Conservation (phyloP, 1,139 yeast genomes). For the Debaryomycetaceae sp. region DNA sequence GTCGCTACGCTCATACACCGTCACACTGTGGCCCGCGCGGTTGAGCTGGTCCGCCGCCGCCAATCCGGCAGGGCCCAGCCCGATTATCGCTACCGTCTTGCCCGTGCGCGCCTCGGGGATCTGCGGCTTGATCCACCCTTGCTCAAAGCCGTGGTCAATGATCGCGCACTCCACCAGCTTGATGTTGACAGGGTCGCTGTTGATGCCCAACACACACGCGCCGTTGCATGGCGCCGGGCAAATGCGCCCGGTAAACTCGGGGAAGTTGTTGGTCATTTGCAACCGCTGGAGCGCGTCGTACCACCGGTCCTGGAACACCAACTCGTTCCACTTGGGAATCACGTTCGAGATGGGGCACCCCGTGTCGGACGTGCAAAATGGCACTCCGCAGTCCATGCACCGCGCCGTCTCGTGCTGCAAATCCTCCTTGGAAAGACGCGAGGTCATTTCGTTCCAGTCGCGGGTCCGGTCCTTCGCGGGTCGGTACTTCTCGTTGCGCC, state of each 20-base stretch:
- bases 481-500: constrained; percentile 83
- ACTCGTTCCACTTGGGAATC: constrained; percentile 96
- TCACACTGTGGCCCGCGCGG: constrained; percentile 87
- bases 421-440: constrained; percentile 75
- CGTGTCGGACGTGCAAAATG: constrained; percentile 95
- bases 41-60: constrained; percentile 96
- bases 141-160: constrained; percentile 90
- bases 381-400: constrained; percentile 99
- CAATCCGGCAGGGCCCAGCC: constrained; percentile 96
- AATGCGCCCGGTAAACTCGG: constrained; percentile 95
- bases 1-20: constrained; percentile 88
- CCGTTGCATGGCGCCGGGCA: constrained; percentile 99
- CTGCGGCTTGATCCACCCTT: constrained; percentile 88
- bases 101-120: constrained; percentile 80
- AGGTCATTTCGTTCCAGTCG: constrained; percentile 90
- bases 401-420: constrained; percentile 91
- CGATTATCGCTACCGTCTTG: constrained; percentile 73
- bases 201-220: constrained; percentile 92
- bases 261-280: constrained; percentile 95
- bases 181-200: constrained; percentile 92
- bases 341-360: constrained; percentile 97
- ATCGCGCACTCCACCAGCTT: constrained; percentile 94
- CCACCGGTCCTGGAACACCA: constrained; percentile 94
- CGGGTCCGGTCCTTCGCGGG: constrained; percentile 61
- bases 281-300: constrained; percentile 85